phyloP scores from a whole-genome alignment of 2,329 filamentous ascomycete genomes.

The Drechmeria coniospora region DNA sequence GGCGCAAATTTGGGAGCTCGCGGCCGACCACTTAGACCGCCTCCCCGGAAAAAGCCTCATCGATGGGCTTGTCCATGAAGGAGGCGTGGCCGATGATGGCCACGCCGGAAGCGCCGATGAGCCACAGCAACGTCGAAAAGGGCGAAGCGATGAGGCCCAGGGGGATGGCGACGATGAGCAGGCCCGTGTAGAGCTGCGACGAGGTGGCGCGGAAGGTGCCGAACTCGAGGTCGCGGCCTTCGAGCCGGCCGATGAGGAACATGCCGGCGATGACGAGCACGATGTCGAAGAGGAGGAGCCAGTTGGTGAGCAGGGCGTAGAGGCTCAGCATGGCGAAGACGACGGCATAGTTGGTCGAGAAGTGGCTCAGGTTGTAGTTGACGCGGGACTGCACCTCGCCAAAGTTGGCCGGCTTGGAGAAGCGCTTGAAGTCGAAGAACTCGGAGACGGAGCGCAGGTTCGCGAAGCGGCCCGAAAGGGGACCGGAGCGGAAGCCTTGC shows the following conservation, averaged over 20 bases:
- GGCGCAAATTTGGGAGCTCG: conserved; percentile 91
- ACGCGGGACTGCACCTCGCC: conserved; percentile 77
- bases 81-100: conserved; percentile 88
- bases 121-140: conserved; percentile 76
- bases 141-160: conserved; percentile 75
- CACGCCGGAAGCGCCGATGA: conserved; percentile 89
- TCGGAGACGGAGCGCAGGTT: conserved; percentile 84
- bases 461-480: conserved; percentile 68
- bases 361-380: conserved; percentile 95
- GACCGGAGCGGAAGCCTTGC: conserved; percentile 64
- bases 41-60: conserved; percentile 99
- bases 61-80: conserved; percentile 96
- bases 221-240: conserved; percentile 76
- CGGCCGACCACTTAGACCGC: conserved; percentile 99
- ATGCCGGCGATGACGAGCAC: conserved; percentile 73
- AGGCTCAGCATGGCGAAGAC: conserved; percentile 91
- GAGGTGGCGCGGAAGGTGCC: conserved; percentile 70
- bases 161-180: conserved; percentile 71
- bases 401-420: conserved; percentile 91
- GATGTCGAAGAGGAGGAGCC: conserved; percentile 79
- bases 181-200: conserved; percentile 84
- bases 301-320: conserved; percentile 85
- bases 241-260: conserved; percentile 81
- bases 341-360: conserved; percentile 94
- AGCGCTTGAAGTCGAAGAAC: conserved; percentile 88